Base-by-base conservation (phyloP, 2,329 filamentous ascomycete species). In the Aspergillus tanneri region DNA sequence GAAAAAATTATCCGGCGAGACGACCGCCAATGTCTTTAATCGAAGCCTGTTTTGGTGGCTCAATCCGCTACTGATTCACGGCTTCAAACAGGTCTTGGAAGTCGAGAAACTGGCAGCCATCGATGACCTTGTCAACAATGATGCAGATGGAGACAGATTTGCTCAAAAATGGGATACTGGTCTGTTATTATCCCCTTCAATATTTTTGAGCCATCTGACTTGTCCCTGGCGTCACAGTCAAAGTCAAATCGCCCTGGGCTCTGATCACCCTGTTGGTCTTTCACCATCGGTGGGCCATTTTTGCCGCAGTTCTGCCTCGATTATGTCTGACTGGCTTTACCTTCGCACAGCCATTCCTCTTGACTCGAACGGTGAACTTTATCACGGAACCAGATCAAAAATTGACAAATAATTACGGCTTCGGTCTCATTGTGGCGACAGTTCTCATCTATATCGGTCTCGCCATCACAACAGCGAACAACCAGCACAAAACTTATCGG, bases 311-410 rank as follows among this genome's bases (percentile, higher is more conserved):
- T 3, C 32, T 69, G 4, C 71, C 74, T 2, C 66, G 74, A 0
- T 54, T 76, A 2, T 60, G 65, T 8, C 65, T 66, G 19, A 67
- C 65, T 1, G 73, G 62, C 3, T 75, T 78, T 54, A 69, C 58
- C 5, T 75, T 76, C 43, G 65, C 70, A 4, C 75, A 78, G 28
- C 74, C 76, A 0, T 72, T 77, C 19, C 69, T 78, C 19, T 69
- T 77, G 10, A 30, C 32, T 8, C 7, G 23, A 8, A 45, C 25
- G 6, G 24, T 39, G 2, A 18, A 9, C n/a, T 46, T 36, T 14
- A 43, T 36, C 12, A n/a, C n/a, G 8, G 30, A 34, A 18, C n/a
- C 5, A 34, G 30, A 14, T 34, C 12, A n/a, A 18, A 7, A 14
- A 6, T 34, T 7, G 30, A 14, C 7, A 34, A 6, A 14, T 14